A percentile compares a stretch with the other conserved stretches of the same genome.
These are phyloP conservation scores for Craspedostauros australis DNA, from an alignment of 108 stramenopile genomes.

Conservation along the genomic window DNA sequence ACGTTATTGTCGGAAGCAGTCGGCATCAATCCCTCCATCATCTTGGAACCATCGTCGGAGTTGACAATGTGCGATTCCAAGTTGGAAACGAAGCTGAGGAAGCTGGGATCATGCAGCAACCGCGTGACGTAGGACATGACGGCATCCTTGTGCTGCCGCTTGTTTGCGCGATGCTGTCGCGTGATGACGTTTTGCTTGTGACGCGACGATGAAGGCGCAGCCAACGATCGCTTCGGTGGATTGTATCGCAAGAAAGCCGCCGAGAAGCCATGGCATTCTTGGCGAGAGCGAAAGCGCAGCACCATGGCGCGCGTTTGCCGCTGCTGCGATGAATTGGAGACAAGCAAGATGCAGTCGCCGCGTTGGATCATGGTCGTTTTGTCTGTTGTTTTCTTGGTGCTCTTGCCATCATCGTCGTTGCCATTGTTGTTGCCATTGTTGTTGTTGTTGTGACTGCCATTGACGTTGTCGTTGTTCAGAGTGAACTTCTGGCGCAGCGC, in stretches of 20 bases:
- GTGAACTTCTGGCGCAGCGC: constrained; percentile 23
- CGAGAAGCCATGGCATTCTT: constrained; percentile 31
- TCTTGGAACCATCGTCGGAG: constrained; percentile 21
- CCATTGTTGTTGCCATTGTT: too few species aligned
- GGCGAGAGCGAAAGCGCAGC: constrained; percentile 26
- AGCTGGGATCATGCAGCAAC: constrained; percentile 31
- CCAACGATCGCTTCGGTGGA: too few species aligned
- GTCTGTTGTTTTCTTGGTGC: too few species aligned
- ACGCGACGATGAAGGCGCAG: neutral
- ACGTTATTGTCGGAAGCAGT: too few species aligned
- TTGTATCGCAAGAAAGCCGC: constrained; percentile 28
- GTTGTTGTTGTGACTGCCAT: too few species aligned
- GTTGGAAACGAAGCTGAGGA: constrained; percentile 26
- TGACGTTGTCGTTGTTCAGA: neutral
- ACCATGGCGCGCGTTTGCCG: constrained; percentile 30
- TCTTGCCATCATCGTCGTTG: too few species aligned
- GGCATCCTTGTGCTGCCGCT: constrained; percentile 2
- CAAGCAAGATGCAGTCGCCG: constrained; percentile 21
- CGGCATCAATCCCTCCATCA: constrained; percentile 23
- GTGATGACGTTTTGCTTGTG: neutral
- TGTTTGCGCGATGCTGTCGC: neutral
- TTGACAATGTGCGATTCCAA: constrained; percentile 19
- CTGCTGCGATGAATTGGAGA: constrained; percentile 13
- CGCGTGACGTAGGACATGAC: constrained; percentile 16
- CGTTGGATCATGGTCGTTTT: constrained; percentile 21